Base-by-base conservation (phyloP, 768 basidiomycete species). In the Naematelia aurantialba region DNA sequence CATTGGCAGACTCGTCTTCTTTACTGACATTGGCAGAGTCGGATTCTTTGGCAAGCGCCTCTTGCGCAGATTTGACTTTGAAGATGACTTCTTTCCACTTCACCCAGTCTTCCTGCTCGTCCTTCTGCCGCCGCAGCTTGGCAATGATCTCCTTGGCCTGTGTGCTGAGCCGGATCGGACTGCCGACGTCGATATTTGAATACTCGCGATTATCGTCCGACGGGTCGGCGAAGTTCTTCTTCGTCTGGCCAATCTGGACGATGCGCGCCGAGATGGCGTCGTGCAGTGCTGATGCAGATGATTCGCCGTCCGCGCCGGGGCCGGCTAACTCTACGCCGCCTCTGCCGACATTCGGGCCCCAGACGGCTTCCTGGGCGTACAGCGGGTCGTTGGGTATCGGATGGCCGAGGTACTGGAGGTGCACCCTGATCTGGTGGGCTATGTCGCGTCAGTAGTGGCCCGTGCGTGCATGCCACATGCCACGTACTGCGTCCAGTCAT, bases 361-460 rank as follows among this genome's bases (percentile, higher is more conserved):
- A 82, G 8, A 80, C 78, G 2, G 59, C 60, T 0, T 63, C 19
- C 59, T 88, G 87, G 17, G 88, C 87, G 77, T 99, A 99, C 2
- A 98, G 83, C 1, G 92, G 89, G 66, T 98, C 96, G 73, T 99
- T 98, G 11, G 90, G 89, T 62, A 99, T 91, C 0, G 96, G 88
- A 72, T 89, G 80, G 0, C 94, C 96, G 57, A 99, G 84, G 76
- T 83, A 97, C 77, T 98, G 96, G 2, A 99, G 83, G 72, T 99
- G 96, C 2, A 99, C 94, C 51, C 96, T 84, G 58, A 98, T 89
- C 77, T 99, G 96, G 78, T 99, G 96, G 0, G 96, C 92, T 96
- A 51, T 13, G 27, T 19, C 4, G 11, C 13, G 26, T 52, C 49
- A 56, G 49, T 29, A 47, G 26, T 45, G 24, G 19, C 45, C 24